Percentiles rank a stretch among this genome's conserved stretches.
Evolutionary conservation across 2,329 filamentous ascomycete genomes (phyloP).

Genomic region (Triangularia setosa): DNA sequence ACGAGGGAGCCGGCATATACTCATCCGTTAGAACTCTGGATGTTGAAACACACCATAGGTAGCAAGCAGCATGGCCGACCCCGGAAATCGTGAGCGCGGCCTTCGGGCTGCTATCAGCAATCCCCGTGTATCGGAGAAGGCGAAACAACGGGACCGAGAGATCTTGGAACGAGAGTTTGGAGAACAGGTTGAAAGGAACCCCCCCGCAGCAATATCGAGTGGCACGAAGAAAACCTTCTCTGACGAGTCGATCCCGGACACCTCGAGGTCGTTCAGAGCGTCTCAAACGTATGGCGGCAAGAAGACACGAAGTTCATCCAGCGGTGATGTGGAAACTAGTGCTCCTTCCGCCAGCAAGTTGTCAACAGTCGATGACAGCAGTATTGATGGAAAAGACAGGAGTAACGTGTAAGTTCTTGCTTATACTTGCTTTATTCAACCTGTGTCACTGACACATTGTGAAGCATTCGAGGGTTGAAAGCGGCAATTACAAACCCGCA

Average conservation of each 20-base stretch:
- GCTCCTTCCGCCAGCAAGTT: neutral
- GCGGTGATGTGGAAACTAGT: slow-evolving; percentile 3
- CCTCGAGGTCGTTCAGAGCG: neutral
- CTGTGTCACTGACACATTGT: neutral
- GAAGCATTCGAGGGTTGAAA: slow-evolving; percentile 25
- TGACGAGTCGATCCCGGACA: neutral
- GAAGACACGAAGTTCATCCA: slow-evolving; percentile 16
- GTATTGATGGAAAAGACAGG: slow-evolving; percentile 22
- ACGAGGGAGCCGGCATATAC: neutral
- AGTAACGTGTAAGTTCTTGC: slow-evolving; percentile 23
- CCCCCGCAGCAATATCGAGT: neutral
- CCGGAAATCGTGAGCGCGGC: slow-evolving; percentile 25
- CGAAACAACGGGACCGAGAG: slow-evolving; percentile 27
- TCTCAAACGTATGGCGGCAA: slow-evolving; percentile 1
- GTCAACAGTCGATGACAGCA: neutral
- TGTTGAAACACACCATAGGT: neutral
- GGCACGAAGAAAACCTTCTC: slow-evolving; percentile 12
- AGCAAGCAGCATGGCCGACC: slow-evolving; percentile 17
- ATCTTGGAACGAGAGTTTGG: slow-evolving; percentile 25
- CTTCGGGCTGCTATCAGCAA: slow-evolving; percentile 27
- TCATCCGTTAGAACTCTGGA: neutral
- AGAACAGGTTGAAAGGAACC: slow-evolving; percentile 9
- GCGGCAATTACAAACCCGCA: slow-evolving; percentile 26
- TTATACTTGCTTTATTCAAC: neutral
- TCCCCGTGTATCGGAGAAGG: slow-evolving; percentile 26